Evolutionary conservation across 2,329 filamentous ascomycete genomes (phyloP).

Genomic region (Pyricularia grisea): DNA sequence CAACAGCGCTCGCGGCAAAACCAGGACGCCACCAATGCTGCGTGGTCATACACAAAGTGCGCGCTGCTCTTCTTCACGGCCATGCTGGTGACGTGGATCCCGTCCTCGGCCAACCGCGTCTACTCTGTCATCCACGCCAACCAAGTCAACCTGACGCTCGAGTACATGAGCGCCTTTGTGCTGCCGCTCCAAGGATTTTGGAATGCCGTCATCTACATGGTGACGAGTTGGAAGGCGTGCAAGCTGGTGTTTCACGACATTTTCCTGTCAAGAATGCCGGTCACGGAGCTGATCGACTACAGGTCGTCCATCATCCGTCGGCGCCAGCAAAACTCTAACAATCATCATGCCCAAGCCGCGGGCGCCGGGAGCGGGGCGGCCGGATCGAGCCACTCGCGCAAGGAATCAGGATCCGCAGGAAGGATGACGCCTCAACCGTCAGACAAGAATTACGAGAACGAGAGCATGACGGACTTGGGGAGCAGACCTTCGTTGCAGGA

Average conservation of each 20-base stretch:
- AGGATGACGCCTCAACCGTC: constrained; percentile 9
- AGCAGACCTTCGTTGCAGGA: constrained; percentile 25
- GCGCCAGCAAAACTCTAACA: constrained; percentile 2
- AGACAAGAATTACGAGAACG: constrained; percentile 29
- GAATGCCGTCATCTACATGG: constrained; percentile 71
- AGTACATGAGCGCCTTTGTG: constrained; percentile 63
- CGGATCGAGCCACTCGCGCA: neutral
- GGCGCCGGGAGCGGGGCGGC: neutral
- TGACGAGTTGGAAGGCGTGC: constrained; percentile 59
- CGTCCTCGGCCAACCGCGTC: constrained; percentile 67
- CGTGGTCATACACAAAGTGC: constrained; percentile 62
- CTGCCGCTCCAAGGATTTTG: constrained; percentile 77
- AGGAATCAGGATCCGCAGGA: constrained; percentile 6
- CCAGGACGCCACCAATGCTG: constrained; percentile 50
- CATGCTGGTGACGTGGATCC: constrained; percentile 62
- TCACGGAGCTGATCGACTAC: constrained; percentile 23
- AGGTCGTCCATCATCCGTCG: constrained; percentile 4
- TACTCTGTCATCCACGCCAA: constrained; percentile 55
- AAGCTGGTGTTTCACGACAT: constrained; percentile 34
- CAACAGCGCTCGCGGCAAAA: constrained; percentile 24
- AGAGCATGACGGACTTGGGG: constrained; percentile 42
- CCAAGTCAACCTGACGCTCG: constrained; percentile 45
- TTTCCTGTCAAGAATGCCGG: constrained; percentile 11
- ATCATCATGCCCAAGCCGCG: neutral
- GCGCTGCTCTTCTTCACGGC: constrained; percentile 63